Evolutionary conservation across 192 early-diverging fungal species (phyloP).

Genomic region (Geranomyces michiganensis): DNA sequence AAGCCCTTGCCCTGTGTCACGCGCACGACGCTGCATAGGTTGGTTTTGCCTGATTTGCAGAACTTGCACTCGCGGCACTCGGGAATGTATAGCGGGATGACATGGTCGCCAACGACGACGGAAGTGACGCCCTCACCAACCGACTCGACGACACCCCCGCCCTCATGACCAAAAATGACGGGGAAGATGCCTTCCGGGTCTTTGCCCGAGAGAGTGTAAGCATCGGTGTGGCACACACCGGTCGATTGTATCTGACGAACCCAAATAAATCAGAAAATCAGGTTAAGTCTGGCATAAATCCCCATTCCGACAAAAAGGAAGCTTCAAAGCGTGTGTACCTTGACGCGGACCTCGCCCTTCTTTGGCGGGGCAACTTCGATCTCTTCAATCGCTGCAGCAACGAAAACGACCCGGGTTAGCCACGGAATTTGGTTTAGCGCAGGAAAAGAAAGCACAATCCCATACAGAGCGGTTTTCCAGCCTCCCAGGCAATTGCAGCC

Average conservation of each 20-base stretch:
- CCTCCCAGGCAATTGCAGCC: slow-evolving; percentile 95
- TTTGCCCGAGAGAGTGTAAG: slow-evolving; percentile 89
- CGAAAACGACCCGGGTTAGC: neutral
- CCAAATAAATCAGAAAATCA: too few relatives aligned
- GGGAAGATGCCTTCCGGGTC: slow-evolving; percentile 83
- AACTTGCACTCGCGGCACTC: slow-evolving; percentile 97
- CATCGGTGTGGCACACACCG: slow-evolving; percentile 90
- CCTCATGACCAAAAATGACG: slow-evolving; percentile 92
- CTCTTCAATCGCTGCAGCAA: slow-evolving; percentile 77
- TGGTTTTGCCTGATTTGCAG: slow-evolving; percentile 96
- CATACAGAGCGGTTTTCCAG: slow-evolving; percentile 89
- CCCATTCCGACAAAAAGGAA: too few relatives aligned
- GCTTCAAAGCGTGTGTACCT: too few relatives aligned
- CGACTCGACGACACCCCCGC: slow-evolving; percentile 93
- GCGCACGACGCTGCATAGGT: slow-evolving; percentile 89
- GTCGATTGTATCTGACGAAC: slow-evolving; percentile 58
- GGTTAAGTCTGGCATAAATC: too few relatives aligned
- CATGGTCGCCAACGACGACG: slow-evolving; percentile 90
- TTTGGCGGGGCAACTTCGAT: slow-evolving; percentile 94
- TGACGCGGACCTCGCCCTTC: slow-evolving; percentile 89
- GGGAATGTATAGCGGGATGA: slow-evolving; percentile 81
- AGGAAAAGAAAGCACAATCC: slow-evolving; percentile 1
- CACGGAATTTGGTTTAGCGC: neutral
- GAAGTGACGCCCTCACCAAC: slow-evolving; percentile 92
- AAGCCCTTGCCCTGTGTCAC: slow-evolving; percentile 91